Conservation (phyloP, 352 stramenopile genomes). For the Globisporangium spinosum region DNA sequence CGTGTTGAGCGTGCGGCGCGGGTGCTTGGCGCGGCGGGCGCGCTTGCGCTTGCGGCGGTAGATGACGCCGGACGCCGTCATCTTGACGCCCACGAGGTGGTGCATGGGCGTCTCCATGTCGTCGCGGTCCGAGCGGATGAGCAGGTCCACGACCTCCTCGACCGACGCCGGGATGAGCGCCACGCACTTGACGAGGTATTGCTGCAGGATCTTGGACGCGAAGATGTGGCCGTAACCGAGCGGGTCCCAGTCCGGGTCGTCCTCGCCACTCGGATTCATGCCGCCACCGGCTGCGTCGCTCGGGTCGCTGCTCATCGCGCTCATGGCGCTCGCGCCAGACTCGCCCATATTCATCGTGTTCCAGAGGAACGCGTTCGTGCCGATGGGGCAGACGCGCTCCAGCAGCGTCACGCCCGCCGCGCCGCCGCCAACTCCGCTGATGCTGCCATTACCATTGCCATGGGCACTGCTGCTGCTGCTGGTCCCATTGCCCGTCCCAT, state of each 20-base stretch:
- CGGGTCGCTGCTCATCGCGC: slow-evolving; percentile 8
- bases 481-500: not conserved
- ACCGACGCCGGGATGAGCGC: slow-evolving; percentile 56
- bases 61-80: slow-evolving; percentile 45
- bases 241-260: slow-evolving; percentile 30
- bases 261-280: slow-evolving; percentile 17
- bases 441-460: slow-evolving; percentile 12
- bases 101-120: slow-evolving; percentile 71
- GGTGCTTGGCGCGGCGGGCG: not conserved
- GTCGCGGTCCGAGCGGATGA: slow-evolving; percentile 56
- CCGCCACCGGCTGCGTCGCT: not conserved
- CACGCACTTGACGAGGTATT: slow-evolving; percentile 72
- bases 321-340: slow-evolving; percentile 20
- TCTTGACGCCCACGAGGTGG: slow-evolving; percentile 63
- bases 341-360: slow-evolving; percentile 56
- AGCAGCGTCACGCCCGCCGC: slow-evolving; percentile 32
- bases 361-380: slow-evolving; percentile 57
- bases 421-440: slow-evolving; percentile 16
- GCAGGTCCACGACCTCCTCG: slow-evolving; percentile 61
- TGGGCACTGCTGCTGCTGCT: not conserved
- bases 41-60: slow-evolving; percentile 40
- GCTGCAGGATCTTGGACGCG: slow-evolving; percentile 58
- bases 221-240: slow-evolving; percentile 36
- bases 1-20: slow-evolving; percentile 10
- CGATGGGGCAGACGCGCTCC: slow-evolving; percentile 63